Evolutionary conservation across 1,284 basidiomycete species (phyloP), one percentile per base, ranked within the genome.

Genomic region (Trametes versicolor): DNA sequence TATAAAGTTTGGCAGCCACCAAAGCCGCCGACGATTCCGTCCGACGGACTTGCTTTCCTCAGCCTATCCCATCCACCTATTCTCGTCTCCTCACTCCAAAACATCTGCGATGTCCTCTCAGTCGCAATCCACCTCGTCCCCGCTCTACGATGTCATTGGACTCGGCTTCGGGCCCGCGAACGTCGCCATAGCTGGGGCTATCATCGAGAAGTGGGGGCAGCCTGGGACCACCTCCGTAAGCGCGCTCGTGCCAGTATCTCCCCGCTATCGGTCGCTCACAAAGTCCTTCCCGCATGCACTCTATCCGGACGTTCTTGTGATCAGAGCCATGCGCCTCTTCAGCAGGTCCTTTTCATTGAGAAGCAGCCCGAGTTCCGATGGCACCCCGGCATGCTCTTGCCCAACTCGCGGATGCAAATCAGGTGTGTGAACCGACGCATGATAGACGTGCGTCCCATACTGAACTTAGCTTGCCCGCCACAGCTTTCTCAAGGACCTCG

Each of bases 121-220:
- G n/a, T 19, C 49, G 2, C 52, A 36, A n/a, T 41, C 52, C 25
- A 45, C 60, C 37, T 25, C 65, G 39, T 71, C 72, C 7, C 68
- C 64, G 7, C 63, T 80, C 23, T 85, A 80, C 74, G 85, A 88
- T 75, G 69, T 86, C 36, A 76, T 88, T 56, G 84, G 84, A 52
- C 73, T 86, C n/a, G 86, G 86, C 3, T 87, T 87, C 64, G 86
- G 86, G n/a, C 87, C 87, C 29, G 82, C 86, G 2, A 85, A 86
- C 65, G 76, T 88, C 65, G 84, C 85, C 45, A 78, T 87, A 67
- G 87, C 87, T 25, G 83, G 86, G 39, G 85, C 83, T 4, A 78
- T 88, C 66, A 77, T 83, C 13, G 85, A 81, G 51, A 83, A 74
- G 72, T 70, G 68, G 67, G 65, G 62, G 12, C 48, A 36, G 39